Base-by-base conservation (phyloP, 495 filamentous ascomycete species). In the Aspergillus hancockii region DNA sequence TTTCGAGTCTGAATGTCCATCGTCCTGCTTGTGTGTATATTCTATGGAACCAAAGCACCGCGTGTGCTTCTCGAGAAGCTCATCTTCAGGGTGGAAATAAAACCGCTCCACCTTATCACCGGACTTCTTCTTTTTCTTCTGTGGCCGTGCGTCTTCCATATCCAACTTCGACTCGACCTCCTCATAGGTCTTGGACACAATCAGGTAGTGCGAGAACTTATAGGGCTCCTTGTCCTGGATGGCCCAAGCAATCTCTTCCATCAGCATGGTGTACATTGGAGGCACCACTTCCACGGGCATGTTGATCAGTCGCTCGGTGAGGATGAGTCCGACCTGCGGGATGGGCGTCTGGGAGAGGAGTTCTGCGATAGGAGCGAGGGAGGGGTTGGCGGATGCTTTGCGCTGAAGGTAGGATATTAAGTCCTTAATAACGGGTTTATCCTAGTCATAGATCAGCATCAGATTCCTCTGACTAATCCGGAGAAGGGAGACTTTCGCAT, bases 71-170 rank as follows among this genome's bases (percentile, higher is more conserved):
- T 93, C 84, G 60, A 97, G 71, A 55, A 93, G 83, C 78, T 99
- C 94, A 68, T 99, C 95, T 73, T 99, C 95, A 3, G 94, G 91
- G 71, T 99, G 95, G 78, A 98, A 99, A 73, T 91, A 96, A 75
- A 92, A 93, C 40, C 81, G 80, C 57, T 77, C 78, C 14, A 14
- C 63, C 47, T 66, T 59, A 61, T 72, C 77, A 70, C 75, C 70
- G 13, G 80, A 76, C 71, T 85, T 85, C 72, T 90, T 90, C 73
- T 85, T 88, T 72, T 91, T 92, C 80, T 92, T 93, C 71, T 84
- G 85, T 19, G 85, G 82, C 49, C 87, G 88, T 12, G 75, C 67
- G 21, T 88, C 86, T 60, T 87, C 83, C 56, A 83, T 77, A 66
- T 94, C 90, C 16, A 98, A 75, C 59, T 82, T 84, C 0, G 92